Evolutionary conservation across 129 eudicot genomes (phyloP).

Genomic region (Sambucus nigra): DNA sequence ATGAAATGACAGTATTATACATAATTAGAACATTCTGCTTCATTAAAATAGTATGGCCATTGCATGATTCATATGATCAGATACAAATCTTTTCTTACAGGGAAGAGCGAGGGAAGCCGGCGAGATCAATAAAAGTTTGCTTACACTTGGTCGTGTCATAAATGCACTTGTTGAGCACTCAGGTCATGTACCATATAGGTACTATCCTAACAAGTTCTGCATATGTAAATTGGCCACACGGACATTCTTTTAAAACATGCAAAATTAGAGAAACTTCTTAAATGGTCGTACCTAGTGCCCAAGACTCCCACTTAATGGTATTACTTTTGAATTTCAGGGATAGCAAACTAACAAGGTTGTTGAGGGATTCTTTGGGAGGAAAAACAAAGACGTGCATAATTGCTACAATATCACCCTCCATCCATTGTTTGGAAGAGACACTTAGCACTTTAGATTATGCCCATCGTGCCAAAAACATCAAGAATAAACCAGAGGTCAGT

Average conservation of each 20-base stretch:
- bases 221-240: background rate
- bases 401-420: constrained; percentile 92
- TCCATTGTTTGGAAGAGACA: constrained; percentile 85
- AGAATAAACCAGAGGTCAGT: constrained; percentile 96
- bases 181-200: constrained; percentile 97
- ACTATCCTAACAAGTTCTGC: constrained; percentile 6
- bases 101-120: constrained; percentile 99
- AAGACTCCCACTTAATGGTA: too few species aligned
- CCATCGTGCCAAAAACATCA: constrained; percentile 91
- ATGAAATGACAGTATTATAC: too few species aligned
- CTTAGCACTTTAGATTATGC: constrained; percentile 96
- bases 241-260: background rate
- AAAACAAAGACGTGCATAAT: constrained; percentile 96
- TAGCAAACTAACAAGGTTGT: constrained; percentile 85
- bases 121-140: constrained; percentile 95
- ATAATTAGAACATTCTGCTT: background rate
- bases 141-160: constrained; percentile 92
- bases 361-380: constrained; percentile 98
- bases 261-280: background rate
- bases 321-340: constrained; percentile 45
- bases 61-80: background rate
- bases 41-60: background rate
- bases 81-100: constrained; percentile 27
- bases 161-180: constrained; percentile 95
- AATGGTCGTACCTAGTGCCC: too few species aligned